phyloP scores from a whole-genome alignment of 1,139 yeast genomes.

The Magnusiomyces tetraspermus region DNA sequence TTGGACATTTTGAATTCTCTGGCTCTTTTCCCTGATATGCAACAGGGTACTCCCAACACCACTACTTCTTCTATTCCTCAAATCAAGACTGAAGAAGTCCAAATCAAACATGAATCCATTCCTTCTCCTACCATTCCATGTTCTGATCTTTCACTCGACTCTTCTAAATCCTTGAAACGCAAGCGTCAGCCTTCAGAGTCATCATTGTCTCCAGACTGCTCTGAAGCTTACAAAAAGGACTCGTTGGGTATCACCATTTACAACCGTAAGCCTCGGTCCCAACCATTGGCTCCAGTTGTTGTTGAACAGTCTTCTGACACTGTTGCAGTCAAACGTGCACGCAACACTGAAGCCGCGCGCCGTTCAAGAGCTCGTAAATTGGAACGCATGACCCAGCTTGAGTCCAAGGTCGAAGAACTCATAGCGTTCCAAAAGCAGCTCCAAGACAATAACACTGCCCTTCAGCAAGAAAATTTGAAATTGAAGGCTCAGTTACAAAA shows the following conservation, averaged over 20 bases:
- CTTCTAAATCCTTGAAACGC: slow-evolving; percentile 10
- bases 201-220: slow-evolving; percentile 11
- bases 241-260: slow-evolving; percentile 33
- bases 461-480: slow-evolving; percentile 6
- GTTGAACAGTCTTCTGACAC: slow-evolving; percentile 36
- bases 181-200: slow-evolving; percentile 9
- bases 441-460: slow-evolving; percentile 32
- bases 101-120: slow-evolving; percentile 1
- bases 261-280: slow-evolving; percentile 34
- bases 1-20: background rate
- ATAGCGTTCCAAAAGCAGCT: slow-evolving; percentile 31
- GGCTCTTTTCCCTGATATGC: background rate
- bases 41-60: background rate
- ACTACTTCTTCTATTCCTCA: background rate
- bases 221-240: slow-evolving; percentile 31
- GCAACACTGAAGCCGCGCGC: slow-evolving; percentile 97
- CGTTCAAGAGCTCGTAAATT: slow-evolving; percentile 92
- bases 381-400: slow-evolving; percentile 85
- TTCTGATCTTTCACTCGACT: too few species aligned
- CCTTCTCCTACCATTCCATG: background rate
- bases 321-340: slow-evolving; percentile 62
- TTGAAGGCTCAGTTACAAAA: background rate
- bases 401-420: slow-evolving; percentile 65
- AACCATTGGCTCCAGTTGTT: slow-evolving; percentile 50
- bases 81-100: slow-evolving; percentile 9